These are phyloP conservation scores for Mucor plumbeus DNA, from an alignment of 371 early-diverging fungal genomes.

Conservation along the genomic window DNA sequence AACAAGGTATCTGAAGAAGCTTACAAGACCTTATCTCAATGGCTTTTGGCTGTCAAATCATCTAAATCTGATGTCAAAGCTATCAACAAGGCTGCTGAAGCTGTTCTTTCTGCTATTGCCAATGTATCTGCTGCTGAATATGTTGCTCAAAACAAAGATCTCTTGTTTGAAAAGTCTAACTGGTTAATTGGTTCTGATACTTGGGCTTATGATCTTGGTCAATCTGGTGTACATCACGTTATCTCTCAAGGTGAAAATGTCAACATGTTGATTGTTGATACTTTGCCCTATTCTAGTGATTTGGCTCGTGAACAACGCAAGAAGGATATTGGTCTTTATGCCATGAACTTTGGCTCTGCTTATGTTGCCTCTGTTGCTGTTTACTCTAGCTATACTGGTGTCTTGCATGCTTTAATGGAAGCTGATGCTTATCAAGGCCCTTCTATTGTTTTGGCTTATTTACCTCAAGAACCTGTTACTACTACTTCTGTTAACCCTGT, in stretches of 20 bases:
- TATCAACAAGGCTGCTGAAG: conserved; percentile 41
- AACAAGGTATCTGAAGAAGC: conserved; percentile 56
- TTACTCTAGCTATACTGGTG: conserved; percentile 87
- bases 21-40: conserved; percentile 65
- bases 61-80: conserved; percentile 54
- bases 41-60: conserved; percentile 70
- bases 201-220: conserved; percentile 87
- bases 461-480: conserved; percentile 63
- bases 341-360: conserved; percentile 88
- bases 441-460: conserved; percentile 86
- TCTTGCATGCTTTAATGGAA: conserved; percentile 84
- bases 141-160: conserved; percentile 45
- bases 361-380: conserved; percentile 92
- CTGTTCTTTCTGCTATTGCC: conserved; percentile 41
- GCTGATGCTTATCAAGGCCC: conserved; percentile 93
- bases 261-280: conserved; percentile 89
- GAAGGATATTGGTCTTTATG: conserved; percentile 94
- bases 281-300: conserved; percentile 69
- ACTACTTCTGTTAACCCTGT: conserved; percentile 47
- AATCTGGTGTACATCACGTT: conserved; percentile 90
- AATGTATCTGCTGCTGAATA: conserved; percentile 36
- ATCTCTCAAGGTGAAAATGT: conserved; percentile 83
- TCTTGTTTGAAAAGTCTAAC: conserved; percentile 65
- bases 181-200: conserved; percentile 91
- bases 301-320: conserved; percentile 73